Conservation (phyloP, 2,329 filamentous ascomycete species). For the Epichloe typhina region DNA sequence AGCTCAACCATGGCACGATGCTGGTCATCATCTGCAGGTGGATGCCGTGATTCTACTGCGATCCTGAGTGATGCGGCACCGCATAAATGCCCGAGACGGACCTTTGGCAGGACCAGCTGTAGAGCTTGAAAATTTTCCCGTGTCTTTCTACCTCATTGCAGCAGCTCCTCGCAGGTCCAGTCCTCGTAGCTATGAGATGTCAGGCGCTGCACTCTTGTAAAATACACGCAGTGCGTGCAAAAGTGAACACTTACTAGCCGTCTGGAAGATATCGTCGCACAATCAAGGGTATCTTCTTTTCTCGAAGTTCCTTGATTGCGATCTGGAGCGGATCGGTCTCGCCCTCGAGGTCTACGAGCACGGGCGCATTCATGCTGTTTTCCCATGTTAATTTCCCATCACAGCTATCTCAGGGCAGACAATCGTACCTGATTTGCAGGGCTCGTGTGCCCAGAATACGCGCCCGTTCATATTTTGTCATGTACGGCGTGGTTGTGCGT, state of each 20-base stretch:
- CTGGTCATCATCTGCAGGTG: neutral
- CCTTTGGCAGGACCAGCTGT: conserved; percentile 5
- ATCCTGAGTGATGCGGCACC: neutral
- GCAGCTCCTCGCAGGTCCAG: conserved; percentile 94
- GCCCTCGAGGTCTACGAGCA: conserved; percentile 90
- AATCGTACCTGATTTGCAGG: conserved; percentile 81
- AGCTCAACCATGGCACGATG: neutral
- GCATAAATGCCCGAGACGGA: neutral
- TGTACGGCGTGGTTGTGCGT: conserved; percentile 88
- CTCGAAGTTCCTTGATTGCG: conserved; percentile 88
- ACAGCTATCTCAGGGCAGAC: conserved; percentile 6
- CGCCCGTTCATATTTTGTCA: conserved; percentile 98
- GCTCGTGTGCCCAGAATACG: conserved; percentile 87
- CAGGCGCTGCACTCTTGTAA: conserved; percentile 1
- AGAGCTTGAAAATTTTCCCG: conserved; percentile 3
- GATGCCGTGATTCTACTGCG: neutral
- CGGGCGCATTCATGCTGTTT: conserved; percentile 85
- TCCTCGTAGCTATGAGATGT: conserved; percentile 70
- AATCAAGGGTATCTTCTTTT: conserved; percentile 97
- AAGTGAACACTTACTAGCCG: conserved; percentile 60
- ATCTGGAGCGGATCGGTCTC: conserved; percentile 97
- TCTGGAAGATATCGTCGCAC: conserved; percentile 92
- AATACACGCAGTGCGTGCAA: neutral
- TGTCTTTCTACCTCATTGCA: conserved; percentile 34
- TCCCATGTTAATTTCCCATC: conserved; percentile 7